phyloP scores from a whole-genome alignment of 441 rosid species.

The Syzygium malaccense region DNA sequence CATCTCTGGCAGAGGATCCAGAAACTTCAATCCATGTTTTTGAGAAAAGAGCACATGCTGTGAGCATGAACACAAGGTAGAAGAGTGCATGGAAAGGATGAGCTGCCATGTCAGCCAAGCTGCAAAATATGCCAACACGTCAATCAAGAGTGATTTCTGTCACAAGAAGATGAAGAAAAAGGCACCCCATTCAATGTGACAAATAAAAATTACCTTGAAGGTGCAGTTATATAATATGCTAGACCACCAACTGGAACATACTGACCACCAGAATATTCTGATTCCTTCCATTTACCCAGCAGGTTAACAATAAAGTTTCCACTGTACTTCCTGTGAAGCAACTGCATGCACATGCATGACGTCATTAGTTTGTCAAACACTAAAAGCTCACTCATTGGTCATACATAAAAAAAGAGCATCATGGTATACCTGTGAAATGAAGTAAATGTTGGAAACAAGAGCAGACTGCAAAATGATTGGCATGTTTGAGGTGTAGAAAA shows the following conservation, averaged over 20 bases:
- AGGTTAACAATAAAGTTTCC: slow-evolving; percentile 73
- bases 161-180: background rate
- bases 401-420: background rate
- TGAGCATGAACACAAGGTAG: slow-evolving; percentile 77
- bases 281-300: slow-evolving; percentile 83
- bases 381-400: background rate
- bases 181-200: background rate
- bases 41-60: slow-evolving; percentile 89
- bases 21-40: slow-evolving; percentile 99
- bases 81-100: slow-evolving; percentile 95
- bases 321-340: slow-evolving; percentile 67
- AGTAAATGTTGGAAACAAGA: slow-evolving; percentile 85
- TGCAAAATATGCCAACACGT: slow-evolving; percentile 16
- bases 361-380: background rate
- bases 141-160: background rate
- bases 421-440: slow-evolving; percentile 77
- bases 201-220: slow-evolving; percentile 49
- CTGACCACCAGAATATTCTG: slow-evolving; percentile 87
- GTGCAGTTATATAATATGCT: slow-evolving; percentile 83
- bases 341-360: slow-evolving; percentile 23
- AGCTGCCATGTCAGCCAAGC: slow-evolving; percentile 80
- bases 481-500: slow-evolving; percentile 81
- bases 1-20: slow-evolving; percentile 92
- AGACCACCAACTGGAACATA: slow-evolving; percentile 83
- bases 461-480: slow-evolving; percentile 89